Conservation (phyloP, 2,329 filamentous ascomycete species). For the Pestalotiopsis sp. region DNA sequence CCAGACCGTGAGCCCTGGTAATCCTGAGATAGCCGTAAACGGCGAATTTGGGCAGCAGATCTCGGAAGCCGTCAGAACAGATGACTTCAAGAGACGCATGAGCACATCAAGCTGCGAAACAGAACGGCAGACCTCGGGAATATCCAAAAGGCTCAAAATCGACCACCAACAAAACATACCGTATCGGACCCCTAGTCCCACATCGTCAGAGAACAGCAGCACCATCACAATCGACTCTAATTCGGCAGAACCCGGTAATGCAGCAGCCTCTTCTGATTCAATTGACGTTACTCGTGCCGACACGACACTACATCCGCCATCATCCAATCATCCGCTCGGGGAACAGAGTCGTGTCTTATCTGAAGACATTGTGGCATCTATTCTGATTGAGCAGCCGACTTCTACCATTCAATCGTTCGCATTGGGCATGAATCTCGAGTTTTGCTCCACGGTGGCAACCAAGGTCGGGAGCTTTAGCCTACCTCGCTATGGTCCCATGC, state of each 20-base stretch:
- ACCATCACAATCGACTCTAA: background rate
- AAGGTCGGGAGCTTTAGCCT: background rate
- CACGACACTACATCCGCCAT: background rate
- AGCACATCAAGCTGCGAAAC: background rate
- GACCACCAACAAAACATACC: background rate
- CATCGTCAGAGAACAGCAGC: background rate
- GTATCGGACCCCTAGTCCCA: background rate
- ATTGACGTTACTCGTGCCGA: background rate
- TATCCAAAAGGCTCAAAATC: background rate
- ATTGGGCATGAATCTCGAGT: background rate
- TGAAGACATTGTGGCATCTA: background rate
- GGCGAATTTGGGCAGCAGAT: background rate
- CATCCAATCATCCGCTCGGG: background rate
- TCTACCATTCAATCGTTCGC: background rate
- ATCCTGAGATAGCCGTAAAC: background rate
- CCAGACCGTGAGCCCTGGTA: background rate
- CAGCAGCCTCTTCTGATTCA: background rate
- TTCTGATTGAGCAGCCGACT: background rate
- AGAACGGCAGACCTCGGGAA: background rate
- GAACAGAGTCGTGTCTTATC: background rate
- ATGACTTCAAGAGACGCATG: background rate
- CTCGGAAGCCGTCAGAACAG: background rate
- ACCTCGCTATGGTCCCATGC: background rate
- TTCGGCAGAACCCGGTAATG: background rate
- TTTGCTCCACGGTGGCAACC: background rate